A percentile compares a stretch with the other conserved stretches of the same genome.
Conservation (phyloP, 2,329 filamentous ascomycete species). For the Clonostachys chloroleuca region DNA sequence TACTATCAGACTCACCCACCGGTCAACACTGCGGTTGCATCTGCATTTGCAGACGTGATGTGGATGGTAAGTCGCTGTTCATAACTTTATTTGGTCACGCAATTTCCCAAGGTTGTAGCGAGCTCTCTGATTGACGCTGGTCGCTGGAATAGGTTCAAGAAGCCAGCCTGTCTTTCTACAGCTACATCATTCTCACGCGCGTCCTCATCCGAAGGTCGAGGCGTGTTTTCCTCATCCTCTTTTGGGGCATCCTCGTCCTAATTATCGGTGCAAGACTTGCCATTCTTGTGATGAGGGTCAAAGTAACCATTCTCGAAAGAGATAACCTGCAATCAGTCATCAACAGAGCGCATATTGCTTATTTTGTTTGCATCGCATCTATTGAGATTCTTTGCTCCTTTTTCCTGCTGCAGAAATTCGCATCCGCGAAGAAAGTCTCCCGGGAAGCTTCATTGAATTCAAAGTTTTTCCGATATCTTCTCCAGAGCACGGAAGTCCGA, state of each 20-base stretch:
- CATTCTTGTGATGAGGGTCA: constrained; percentile 23
- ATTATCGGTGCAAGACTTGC: constrained; percentile 41
- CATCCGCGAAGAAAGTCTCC: constrained; percentile 19
- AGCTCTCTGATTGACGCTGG: not conserved
- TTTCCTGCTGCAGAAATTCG: constrained; percentile 31
- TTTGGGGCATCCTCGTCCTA: constrained; percentile 52
- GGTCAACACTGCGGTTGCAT: constrained; percentile 22
- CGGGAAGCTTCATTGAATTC: constrained; percentile 13
- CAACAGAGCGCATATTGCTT: constrained; percentile 25
- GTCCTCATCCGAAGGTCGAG: constrained; percentile 37
- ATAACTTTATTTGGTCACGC: not conserved
- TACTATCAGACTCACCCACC: constrained; percentile 23
- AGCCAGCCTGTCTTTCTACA: constrained; percentile 38
- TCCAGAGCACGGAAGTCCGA: constrained; percentile 27
- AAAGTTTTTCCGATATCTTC: constrained; percentile 29
- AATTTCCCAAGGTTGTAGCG: not conserved
- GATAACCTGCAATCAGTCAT: constrained; percentile 8
- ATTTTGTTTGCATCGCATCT: constrained; percentile 33
- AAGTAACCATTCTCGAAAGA: constrained; percentile 11
- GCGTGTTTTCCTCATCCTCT: constrained; percentile 42
- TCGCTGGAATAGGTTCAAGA: constrained; percentile 28
- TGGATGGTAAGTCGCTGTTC: constrained; percentile 26
- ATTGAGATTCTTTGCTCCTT: constrained; percentile 31
- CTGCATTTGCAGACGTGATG: constrained; percentile 28
- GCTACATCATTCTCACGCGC: constrained; percentile 46